Conservation (phyloP, 2,329 filamentous ascomycete species). For the Raffaelea ambrosiae region DNA sequence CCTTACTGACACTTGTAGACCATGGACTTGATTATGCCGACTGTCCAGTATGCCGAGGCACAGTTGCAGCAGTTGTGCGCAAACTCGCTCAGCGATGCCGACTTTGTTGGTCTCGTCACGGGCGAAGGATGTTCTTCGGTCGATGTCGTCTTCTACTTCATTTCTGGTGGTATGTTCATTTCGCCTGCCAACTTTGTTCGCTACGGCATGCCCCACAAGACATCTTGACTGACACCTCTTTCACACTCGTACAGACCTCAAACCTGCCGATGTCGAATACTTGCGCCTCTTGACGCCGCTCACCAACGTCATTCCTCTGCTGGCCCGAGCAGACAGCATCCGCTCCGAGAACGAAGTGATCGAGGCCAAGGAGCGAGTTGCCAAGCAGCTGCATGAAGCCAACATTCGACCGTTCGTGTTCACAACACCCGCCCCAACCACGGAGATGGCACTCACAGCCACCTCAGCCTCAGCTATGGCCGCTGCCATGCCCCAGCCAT, state of each 20-base stretch:
- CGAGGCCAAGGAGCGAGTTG: constrained; percentile 51
- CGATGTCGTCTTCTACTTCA: constrained; percentile 76
- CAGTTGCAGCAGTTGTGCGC: constrained; percentile 56
- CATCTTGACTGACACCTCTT: too few species aligned
- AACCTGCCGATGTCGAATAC: constrained; percentile 60
- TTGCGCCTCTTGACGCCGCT: constrained; percentile 60
- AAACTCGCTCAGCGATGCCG: constrained; percentile 59
- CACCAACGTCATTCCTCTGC: constrained; percentile 78
- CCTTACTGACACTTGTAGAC: too few species aligned
- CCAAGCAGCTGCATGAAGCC: constrained; percentile 45
- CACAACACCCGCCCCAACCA: constrained; percentile 25
- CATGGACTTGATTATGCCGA: constrained; percentile 48
- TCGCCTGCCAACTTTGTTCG: too few species aligned
- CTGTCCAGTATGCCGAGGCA: constrained; percentile 65
- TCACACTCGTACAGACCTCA: constrained; percentile 42
- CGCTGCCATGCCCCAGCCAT: constrained; percentile 35
- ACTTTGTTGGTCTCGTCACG: constrained; percentile 69
- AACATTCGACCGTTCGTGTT: constrained; percentile 62
- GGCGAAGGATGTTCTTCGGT: constrained; percentile 77
- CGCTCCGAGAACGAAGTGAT: constrained; percentile 43
- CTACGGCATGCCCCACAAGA: too few species aligned
- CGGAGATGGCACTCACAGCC: constrained; percentile 6
- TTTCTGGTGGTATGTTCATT: constrained; percentile 54
- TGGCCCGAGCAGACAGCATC: constrained; percentile 69
- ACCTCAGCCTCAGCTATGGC: neutral